Conservation (phyloP, 768 basidiomycete genomes). For the Galerina sulciceps region DNA sequence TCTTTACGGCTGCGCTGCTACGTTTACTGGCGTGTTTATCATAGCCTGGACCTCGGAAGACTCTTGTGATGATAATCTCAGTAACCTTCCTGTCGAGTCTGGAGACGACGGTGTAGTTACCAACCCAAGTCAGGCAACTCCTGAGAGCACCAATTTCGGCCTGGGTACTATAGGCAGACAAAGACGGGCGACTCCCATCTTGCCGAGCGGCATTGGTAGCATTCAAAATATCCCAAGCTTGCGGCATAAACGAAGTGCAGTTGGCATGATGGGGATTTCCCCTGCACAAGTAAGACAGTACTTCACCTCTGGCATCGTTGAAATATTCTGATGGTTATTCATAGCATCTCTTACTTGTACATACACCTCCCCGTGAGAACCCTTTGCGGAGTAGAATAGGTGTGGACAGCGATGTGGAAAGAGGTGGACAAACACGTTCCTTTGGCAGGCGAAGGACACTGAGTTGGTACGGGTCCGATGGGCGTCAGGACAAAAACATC, state of each 20-base stretch:
- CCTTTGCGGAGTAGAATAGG: constrained; percentile 27
- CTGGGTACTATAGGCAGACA: constrained; percentile 41
- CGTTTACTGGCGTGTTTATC: constrained; percentile 88
- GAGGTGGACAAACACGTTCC: constrained; percentile 32
- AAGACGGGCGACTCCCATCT: constrained; percentile 49
- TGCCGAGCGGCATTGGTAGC: constrained; percentile 45
- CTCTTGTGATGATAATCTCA: constrained; percentile 27
- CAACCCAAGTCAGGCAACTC: constrained; percentile 8
- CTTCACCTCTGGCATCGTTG: neutral
- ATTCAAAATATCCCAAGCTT: constrained; percentile 46
- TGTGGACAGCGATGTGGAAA: constrained; percentile 35
- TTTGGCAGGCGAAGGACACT: constrained; percentile 40
- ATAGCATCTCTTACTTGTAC: constrained; percentile 66
- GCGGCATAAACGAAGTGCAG: constrained; percentile 55
- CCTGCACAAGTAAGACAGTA: constrained; percentile 65
- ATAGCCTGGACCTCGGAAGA: constrained; percentile 68
- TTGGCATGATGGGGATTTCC: constrained; percentile 72
- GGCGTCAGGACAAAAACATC: constrained; percentile 23
- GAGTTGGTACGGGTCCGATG: constrained; percentile 46
- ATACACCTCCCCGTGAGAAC: constrained; percentile 63
- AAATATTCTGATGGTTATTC: constrained; percentile 9
- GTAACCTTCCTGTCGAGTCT: constrained; percentile 24
- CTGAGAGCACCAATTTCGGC: constrained; percentile 30
- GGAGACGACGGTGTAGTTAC: constrained; percentile 11
- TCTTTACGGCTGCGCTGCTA: constrained; percentile 86